A percentile compares a stretch with the other conserved stretches of the same genome.
These are phyloP conservation scores for Trichoderma gracile DNA, from an alignment of 2,329 filamentous ascomycete species.

Conservation along the genomic window DNA sequence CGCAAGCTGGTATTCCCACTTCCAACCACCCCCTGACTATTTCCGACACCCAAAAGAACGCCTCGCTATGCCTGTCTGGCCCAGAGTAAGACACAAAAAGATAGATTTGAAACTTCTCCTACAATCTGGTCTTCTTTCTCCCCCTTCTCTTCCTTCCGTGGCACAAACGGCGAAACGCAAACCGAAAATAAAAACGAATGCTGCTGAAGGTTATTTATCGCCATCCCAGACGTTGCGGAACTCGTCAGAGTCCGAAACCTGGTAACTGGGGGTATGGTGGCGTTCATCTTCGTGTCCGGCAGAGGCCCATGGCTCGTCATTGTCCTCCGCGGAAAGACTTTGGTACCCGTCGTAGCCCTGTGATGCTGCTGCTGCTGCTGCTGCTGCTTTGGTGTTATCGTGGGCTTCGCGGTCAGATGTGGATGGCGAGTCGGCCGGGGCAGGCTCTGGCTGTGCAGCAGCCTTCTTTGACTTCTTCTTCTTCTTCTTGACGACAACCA, in stretches of 20 bases:
- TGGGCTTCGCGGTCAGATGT: constrained; percentile 33
- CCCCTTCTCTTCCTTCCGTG: background rate
- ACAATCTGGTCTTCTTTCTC: background rate
- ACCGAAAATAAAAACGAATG: background rate
- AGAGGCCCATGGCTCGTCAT: constrained; percentile 20
- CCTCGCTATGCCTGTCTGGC: constrained; percentile 33
- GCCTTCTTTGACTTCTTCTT: constrained; percentile 43
- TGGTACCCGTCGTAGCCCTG: constrained; percentile 9
- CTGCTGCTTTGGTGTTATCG: constrained; percentile 5
- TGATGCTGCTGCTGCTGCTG: too few species aligned
- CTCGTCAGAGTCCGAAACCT: constrained; percentile 44
- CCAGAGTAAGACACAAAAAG: constrained; percentile 15
- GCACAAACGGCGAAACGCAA: constrained; percentile 1
- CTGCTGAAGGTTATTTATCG: background rate
- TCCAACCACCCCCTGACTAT: background rate
- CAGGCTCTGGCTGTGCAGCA: constrained; percentile 39
- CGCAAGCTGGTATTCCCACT: constrained; percentile 6
- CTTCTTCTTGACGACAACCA: constrained; percentile 43
- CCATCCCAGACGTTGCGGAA: constrained; percentile 50
- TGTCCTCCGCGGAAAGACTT: constrained; percentile 28
- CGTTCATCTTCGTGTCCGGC: constrained; percentile 24
- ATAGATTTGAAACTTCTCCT: constrained; percentile 1
- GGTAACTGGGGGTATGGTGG: constrained; percentile 32
- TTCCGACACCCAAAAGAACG: constrained; percentile 29
- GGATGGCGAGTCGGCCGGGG: constrained; percentile 35